Evolutionary conservation across 1,284 basidiomycete genomes (phyloP).

Genomic region (Ganoderma boninense): DNA sequence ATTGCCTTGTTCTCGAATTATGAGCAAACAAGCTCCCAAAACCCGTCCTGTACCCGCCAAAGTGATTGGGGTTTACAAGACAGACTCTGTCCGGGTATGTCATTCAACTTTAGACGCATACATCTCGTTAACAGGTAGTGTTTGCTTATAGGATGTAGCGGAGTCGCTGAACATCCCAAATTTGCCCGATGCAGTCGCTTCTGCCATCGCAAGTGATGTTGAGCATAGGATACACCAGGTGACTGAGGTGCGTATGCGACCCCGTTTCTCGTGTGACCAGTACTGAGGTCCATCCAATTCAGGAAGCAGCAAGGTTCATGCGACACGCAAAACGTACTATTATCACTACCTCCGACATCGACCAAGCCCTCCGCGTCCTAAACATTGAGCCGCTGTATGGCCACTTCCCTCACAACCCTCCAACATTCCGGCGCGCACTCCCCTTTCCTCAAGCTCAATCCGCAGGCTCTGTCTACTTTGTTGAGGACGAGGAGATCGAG

Average conservation of each 20-base stretch:
- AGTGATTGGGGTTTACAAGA: conserved; percentile 29
- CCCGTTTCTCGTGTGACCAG: conserved; percentile 1
- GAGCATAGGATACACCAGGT: conserved; percentile 97
- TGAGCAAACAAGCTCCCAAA: conserved; percentile 31
- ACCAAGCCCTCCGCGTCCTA: conserved; percentile 91
- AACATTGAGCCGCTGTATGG: conserved; percentile 94
- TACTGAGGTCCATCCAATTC: conserved; percentile 18
- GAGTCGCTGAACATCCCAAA: conserved; percentile 87
- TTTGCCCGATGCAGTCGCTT: conserved; percentile 84
- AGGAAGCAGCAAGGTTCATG: conserved; percentile 98
- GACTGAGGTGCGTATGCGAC: conserved; percentile 71
- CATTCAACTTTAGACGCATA: not conserved
- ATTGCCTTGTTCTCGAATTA: not conserved
- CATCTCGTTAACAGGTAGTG: not conserved
- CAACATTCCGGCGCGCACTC: conserved; percentile 77
- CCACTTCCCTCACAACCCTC: conserved; percentile 76
- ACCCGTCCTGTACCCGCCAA: conserved; percentile 25
- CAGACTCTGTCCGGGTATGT: conserved; percentile 29
- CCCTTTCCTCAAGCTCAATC: conserved; percentile 68
- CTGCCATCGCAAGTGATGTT: conserved; percentile 92
- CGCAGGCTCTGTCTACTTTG: conserved; percentile 84
- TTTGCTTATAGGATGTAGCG: conserved; percentile 80
- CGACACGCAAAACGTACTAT: conserved; percentile 90
- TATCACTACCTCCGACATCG: conserved; percentile 90
- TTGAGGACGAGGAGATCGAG: conserved; percentile 98